Percentiles rank a stretch among this genome's conserved stretches.
Evolutionary conservation across 2,329 filamentous ascomycete species (phyloP).

Genomic region (Elsinoe ampelina): DNA sequence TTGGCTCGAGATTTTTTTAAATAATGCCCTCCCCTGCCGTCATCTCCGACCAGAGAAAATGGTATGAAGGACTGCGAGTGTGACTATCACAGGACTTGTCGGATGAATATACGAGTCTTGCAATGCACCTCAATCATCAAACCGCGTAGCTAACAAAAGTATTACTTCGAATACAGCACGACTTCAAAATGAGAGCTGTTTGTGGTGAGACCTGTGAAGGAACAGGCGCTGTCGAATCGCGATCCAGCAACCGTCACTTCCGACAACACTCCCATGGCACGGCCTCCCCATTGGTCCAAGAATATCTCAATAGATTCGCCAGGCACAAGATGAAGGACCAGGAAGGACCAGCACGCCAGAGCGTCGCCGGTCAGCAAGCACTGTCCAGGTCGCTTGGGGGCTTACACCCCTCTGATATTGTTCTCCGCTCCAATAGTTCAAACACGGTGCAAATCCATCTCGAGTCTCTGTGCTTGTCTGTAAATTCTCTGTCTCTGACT

Average conservation of each 20-base stretch:
- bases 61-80: too few species aligned
- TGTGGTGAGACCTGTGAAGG: background rate
- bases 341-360: background rate
- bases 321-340: slow-evolving; percentile 3
- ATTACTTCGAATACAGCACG: too few species aligned
- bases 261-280: slow-evolving; percentile 6
- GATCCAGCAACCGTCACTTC: background rate
- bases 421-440: background rate
- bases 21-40: slow-evolving; percentile 1
- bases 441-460: background rate
- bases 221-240: background rate
- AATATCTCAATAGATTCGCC: slow-evolving; percentile 8
- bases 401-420: background rate
- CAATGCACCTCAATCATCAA: too few species aligned
- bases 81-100: too few species aligned
- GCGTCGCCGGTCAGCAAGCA: background rate
- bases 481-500: too few species aligned
- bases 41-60: too few species aligned
- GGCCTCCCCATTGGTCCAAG: slow-evolving; percentile 5
- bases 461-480: too few species aligned
- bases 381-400: slow-evolving; percentile 8
- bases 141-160: too few species aligned
- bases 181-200: background rate
- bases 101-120: too few species aligned
- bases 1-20: slow-evolving; percentile 2